phyloP scores from a whole-genome alignment of 805 yeast species.

The Grigorovia jiainica region DNA sequence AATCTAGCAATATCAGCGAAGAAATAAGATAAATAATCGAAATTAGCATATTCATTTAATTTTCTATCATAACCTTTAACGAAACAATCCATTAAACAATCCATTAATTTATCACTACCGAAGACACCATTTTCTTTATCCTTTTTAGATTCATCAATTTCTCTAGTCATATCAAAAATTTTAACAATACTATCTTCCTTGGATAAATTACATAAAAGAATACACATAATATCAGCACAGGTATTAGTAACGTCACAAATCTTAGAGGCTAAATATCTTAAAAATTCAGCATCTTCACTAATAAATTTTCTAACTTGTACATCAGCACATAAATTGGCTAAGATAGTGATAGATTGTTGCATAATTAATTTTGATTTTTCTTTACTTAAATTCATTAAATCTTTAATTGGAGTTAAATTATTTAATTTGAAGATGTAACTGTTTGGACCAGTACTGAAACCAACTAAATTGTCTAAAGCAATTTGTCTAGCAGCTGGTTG shows the following conservation, averaged over 20 bases:
- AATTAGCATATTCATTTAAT: slow-evolving; percentile 63
- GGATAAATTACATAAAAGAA: slow-evolving; percentile 77
- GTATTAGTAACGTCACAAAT: slow-evolving; percentile 48
- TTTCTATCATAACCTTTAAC: slow-evolving; percentile 73
- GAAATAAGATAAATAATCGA: slow-evolving; percentile 75
- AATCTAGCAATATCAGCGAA: slow-evolving; percentile 86
- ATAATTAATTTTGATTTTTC: slow-evolving; percentile 48
- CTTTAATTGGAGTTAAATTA: slow-evolving; percentile 59
- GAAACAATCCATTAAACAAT: slow-evolving; percentile 79
- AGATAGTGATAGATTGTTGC: slow-evolving; percentile 62
- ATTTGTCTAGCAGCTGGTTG: slow-evolving; percentile 72
- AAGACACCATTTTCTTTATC: slow-evolving; percentile 38
- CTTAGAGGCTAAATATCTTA: slow-evolving; percentile 38
- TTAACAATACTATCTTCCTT: slow-evolving; percentile 57
- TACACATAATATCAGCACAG: slow-evolving; percentile 74
- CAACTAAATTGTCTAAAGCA: slow-evolving; percentile 77
- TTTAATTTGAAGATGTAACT: slow-evolving; percentile 59
- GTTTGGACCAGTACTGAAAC: slow-evolving; percentile 65
- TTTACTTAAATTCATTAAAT: slow-evolving; percentile 51
- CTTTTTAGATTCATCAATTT: slow-evolving; percentile 18
- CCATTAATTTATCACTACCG: slow-evolving; percentile 52
- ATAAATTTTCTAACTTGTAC: slow-evolving; percentile 50
- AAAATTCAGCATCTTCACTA: slow-evolving; percentile 52
- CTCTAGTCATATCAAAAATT: slow-evolving; percentile 34
- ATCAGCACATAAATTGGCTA: slow-evolving; percentile 78